phyloP scores from a whole-genome alignment of 345 rosid genomes.

The Syzygium oleosum region DNA sequence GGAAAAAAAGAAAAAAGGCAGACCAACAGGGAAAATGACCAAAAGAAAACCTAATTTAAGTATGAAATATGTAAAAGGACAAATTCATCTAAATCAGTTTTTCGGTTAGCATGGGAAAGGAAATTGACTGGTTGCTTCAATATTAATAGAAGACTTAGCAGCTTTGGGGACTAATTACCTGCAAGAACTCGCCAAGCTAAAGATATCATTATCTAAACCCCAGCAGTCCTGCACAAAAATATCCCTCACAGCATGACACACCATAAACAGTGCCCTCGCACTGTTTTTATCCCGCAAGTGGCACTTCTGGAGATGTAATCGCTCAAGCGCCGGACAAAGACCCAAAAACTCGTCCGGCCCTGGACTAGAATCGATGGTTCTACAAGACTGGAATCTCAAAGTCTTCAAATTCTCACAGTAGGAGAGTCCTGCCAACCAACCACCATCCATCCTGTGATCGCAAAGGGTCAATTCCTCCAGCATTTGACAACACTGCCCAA shows the following conservation, averaged over 20 bases:
- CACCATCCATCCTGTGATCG: conserved; percentile 90
- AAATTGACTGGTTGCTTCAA: neutral
- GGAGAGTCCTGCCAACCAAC: conserved; percentile 80
- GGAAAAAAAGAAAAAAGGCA: neutral
- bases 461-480: conserved; percentile 73
- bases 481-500: conserved; percentile 94
- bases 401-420: conserved; percentile 90
- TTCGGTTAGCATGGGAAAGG: neutral
- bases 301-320: conserved; percentile 75
- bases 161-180: conserved; percentile 33
- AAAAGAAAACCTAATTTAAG: neutral
- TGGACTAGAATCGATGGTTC: conserved; percentile 60
- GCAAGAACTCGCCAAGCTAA: conserved; percentile 49
- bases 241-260: conserved; percentile 64
- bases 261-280: conserved; percentile 57
- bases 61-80: neutral
- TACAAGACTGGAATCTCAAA: conserved; percentile 64
- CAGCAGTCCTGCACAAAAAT: conserved; percentile 77
- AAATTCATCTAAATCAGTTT: neutral
- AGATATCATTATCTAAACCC: conserved; percentile 77
- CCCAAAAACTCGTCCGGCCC: conserved; percentile 61
- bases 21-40: neutral
- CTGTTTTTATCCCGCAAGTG: conserved; percentile 56
- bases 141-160: neutral
- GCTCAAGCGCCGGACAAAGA: conserved; percentile 68